Conservation (phyloP, 1,139 yeast species). For the Pneumocystis carinii region DNA sequence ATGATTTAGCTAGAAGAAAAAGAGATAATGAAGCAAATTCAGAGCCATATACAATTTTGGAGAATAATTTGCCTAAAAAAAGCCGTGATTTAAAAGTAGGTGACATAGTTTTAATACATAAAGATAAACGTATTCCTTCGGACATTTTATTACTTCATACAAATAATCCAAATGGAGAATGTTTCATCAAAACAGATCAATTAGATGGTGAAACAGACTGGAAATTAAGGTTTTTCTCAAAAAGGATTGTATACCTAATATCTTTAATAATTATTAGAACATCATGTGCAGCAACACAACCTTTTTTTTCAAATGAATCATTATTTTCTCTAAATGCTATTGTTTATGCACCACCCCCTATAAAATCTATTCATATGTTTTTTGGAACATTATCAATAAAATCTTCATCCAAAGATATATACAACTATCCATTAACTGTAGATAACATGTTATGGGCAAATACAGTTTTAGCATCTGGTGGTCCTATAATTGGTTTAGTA, state of each 20-base stretch:
- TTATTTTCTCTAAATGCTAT: slow-evolving; percentile 31
- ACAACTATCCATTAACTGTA: slow-evolving; percentile 53
- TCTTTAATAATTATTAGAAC: slow-evolving; percentile 21
- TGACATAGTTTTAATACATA: slow-evolving; percentile 65
- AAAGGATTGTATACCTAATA: not conserved
- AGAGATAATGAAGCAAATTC: slow-evolving; percentile 81
- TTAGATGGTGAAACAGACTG: slow-evolving; percentile 98
- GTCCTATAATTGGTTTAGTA: slow-evolving; percentile 67
- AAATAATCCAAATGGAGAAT: slow-evolving; percentile 67
- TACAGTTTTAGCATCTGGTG: slow-evolving; percentile 87
- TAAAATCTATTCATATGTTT: slow-evolving; percentile 68
- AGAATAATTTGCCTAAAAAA: slow-evolving; percentile 32
- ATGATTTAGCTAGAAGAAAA: slow-evolving; percentile 77
- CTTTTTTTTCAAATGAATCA: slow-evolving; percentile 49
- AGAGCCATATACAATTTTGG: slow-evolving; percentile 62
- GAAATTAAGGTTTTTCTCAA: slow-evolving; percentile 38
- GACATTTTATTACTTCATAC: slow-evolving; percentile 77
- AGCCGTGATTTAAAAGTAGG: slow-evolving; percentile 70
- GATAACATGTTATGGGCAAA: slow-evolving; percentile 98
- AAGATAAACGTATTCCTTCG: slow-evolving; percentile 82
- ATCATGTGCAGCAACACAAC: slow-evolving; percentile 31
- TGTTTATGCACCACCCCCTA: slow-evolving; percentile 58
- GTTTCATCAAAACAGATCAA: slow-evolving; percentile 92
- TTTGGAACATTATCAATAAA: slow-evolving; percentile 33
- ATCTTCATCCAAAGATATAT: slow-evolving; percentile 30